Conservation (phyloP, 139 green algal genomes). For the Ettlia oleoabundans region DNA sequence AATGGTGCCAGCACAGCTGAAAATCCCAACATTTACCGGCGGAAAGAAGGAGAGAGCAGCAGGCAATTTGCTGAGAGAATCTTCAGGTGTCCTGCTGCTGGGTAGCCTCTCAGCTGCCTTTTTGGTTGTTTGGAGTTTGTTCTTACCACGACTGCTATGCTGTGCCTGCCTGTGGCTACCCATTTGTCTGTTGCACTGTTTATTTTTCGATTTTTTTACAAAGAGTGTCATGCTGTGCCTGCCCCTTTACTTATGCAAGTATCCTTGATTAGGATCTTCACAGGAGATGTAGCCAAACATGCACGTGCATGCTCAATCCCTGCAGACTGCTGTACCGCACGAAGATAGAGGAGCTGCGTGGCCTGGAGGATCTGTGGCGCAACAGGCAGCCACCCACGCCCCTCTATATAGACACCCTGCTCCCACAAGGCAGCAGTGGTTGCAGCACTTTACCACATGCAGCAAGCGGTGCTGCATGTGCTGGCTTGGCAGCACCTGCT, state of each 20-base stretch:
- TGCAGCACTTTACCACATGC: neutral
- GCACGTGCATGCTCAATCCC: neutral
- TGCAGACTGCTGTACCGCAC: constrained; percentile 42
- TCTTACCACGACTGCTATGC: too few species aligned
- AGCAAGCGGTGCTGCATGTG: neutral
- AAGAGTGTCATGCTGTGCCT: too few species aligned
- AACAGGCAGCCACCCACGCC: constrained; percentile 68
- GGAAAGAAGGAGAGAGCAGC: constrained; percentile 34
- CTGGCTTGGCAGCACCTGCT: too few species aligned
- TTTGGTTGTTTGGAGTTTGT: too few species aligned
- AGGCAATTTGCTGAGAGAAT: constrained; percentile 43
- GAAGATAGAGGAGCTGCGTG: constrained; percentile 50
- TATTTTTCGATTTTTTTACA: too few species aligned
- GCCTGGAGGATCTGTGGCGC: constrained; percentile 81
- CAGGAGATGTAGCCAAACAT: too few species aligned
- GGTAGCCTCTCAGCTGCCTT: too few species aligned
- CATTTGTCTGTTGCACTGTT: too few species aligned
- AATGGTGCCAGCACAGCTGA: neutral
- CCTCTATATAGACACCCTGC: constrained; percentile 51
- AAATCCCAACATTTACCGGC: constrained; percentile 36
- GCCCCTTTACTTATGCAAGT: too few species aligned
- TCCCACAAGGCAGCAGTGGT: neutral
- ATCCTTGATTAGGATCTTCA: too few species aligned
- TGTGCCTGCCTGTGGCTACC: too few species aligned
- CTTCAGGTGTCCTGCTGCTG: too few species aligned